Evolutionary conservation across 495 filamentous ascomycete species (phyloP), one percentile per base, ranked within the genome.

Genomic region (Penicillium goetzii): DNA sequence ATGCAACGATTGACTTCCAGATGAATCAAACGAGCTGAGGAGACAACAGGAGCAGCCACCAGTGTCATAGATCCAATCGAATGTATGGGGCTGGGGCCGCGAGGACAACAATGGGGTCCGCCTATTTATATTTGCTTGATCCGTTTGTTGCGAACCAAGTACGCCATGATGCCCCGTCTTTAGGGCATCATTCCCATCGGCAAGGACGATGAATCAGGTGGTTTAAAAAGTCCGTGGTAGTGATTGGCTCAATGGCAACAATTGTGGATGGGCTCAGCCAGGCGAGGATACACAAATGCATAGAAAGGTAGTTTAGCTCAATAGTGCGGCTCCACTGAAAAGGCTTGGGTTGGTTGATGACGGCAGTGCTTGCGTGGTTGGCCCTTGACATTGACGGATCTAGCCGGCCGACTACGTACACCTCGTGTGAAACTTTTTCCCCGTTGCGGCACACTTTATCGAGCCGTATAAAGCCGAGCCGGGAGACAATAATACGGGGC

Each of bases 361-460:
- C 70, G 65, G 61, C 49, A 60, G 63, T 59, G 68, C 70, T 72
- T 71, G 68, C 70, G 70, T 68, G 62, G 60, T 60, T 68, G 33
- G 61, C 23, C 54, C 26, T 38, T 38, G 28, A 60, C 62, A 56
- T 54, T 30, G 66, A 59, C 62, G 57, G 58, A 62, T 56, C 62
- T 60, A 67, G 58, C 62, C 59, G 64, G 61, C 49, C 59, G 54
- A 21, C 56, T 68, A 70, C 65, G 65, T 65, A 68, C 26, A 12
- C 57, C 38, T n/a, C 60, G 55, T 49, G 41, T 56, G 19, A 59
- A 66, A 36, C 1, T 33, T 57, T 61, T 55, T 34, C 33, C 56
- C 36, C 36, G 36, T 25, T 43, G 25, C 12, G 47, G 49, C 23
- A 55, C 23, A 30, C 25, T 43, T 43, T 45, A 50, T 21, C 43